Base-by-base conservation (phyloP, 1,284 basidiomycete genomes). In the Farysia itapuensis region DNA sequence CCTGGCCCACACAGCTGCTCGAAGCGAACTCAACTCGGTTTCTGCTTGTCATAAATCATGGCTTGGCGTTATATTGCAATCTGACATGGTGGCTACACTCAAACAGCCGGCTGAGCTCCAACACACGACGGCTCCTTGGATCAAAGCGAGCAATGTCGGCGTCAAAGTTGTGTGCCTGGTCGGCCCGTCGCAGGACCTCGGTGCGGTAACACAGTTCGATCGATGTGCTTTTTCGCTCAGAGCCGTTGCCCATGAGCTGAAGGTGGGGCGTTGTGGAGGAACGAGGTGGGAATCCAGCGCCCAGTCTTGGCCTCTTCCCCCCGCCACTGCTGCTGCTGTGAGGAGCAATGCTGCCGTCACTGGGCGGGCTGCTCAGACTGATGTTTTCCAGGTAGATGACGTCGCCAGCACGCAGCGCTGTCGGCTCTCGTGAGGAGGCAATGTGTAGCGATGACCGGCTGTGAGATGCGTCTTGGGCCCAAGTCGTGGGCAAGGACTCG, bases 311-410 rank as follows among this genome's bases (percentile, higher is more conserved):
- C n/a, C 26, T 28, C 26, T 28, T 28, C 26, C 26, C 26, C 11
- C 9, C 9, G 11, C n/a, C 11, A 9, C n/a, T 9, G 11, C n/a
- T 9, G 11, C 11, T 28, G 9, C 11, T 11, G 26, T 28, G 11
- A 9, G n/a, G 26, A 28, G 26, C 26, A n/a, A n/a, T n/a, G n/a
- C n/a, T n/a, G 32, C 12, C 15, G 14, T 3, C 15, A 22, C 6
- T 35, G 18, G 39, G 4, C n/a, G 25, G 22, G 24, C 29, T 49
- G 24, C 39, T 18, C 19, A 60, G 35, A 18, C 14, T 15, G 31
- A 61, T 23, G 35, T 54, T 49, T 13, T 42, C 18, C 0, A 61
- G 31, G 4, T 2, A 29, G 14, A 61, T 23, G 1, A 61, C 43
- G 35, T 61, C 58, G 13, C 58, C 58, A 1, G 43, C 21, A 5